Base-by-base conservation (phyloP, 768 basidiomycete species). In the Xerocomellus dryophilus region DNA sequence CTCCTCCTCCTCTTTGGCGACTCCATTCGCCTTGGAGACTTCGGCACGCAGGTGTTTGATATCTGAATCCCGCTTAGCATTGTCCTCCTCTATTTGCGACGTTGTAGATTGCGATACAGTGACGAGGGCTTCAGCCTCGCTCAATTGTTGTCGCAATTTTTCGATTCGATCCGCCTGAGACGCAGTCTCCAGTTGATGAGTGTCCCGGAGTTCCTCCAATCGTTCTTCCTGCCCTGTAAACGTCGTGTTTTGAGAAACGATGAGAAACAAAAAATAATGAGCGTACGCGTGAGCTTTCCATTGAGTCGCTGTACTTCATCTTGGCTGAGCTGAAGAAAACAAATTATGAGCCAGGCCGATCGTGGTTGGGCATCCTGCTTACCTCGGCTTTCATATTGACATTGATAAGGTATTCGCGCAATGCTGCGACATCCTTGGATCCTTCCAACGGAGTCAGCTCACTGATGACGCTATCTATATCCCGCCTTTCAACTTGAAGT, bases 1-100 rank as follows among this genome's bases (percentile, higher is more conserved):
- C 72, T 99, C 97, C 69, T 98, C 97, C 66, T 98, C 97, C 56
- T 98, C 95, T 68, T 91, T 97, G 6, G 84, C 86, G 10, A 76
- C 51, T 18, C 74, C 75, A 58, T 83, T 85, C 4, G 80, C 72
- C 42, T 79, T 81, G 43, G 84, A 79, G 1, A 86, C 69, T 52
- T 97, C 90, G 17, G 76, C 69, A 43, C 78, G 76, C n/a, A 93
- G 73, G 17, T 76, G 78, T 3, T 80, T 78, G 0, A 86, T 71
- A 38, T 89, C 84, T 0, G 72, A 70, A 48, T 80, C 78, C 39
- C 78, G 81, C 50, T 78, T 81, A 2, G 75, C 68, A 5, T 73
- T 63, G 14, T 78, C 76, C 32, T 78, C 79, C 56, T 85, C 81
- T 9, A 73, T 72, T n/a, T 76, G 72, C 6, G 77, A 60, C 20